Conservation (phyloP, 129 eudicot genomes). For the Sambucus nigra region DNA sequence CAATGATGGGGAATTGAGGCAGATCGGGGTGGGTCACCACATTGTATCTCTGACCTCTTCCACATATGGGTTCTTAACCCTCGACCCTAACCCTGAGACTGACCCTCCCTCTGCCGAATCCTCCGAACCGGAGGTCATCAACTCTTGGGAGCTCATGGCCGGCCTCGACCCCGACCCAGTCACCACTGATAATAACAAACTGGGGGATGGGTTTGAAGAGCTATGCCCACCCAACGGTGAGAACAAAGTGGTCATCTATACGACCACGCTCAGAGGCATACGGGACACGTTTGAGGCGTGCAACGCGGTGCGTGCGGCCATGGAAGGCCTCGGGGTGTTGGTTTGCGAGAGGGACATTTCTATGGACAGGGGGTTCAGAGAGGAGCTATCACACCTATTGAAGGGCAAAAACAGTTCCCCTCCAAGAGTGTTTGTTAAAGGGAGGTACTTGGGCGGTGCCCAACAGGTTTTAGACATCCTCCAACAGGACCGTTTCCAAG, state of each 20-base stretch:
- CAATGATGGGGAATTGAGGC: conserved; percentile 60
- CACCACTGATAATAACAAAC: conserved; percentile 20
- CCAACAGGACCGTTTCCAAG: conserved; percentile 56
- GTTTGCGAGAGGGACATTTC: conserved; percentile 77
- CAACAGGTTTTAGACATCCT: conserved; percentile 56
- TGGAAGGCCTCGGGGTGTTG: conserved; percentile 46
- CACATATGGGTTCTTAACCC: conserved; percentile 63
- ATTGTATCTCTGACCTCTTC: conserved; percentile 92
- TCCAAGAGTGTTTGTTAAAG: conserved; percentile 71
- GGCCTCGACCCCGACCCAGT: conserved; percentile 54
- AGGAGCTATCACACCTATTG: conserved; percentile 56
- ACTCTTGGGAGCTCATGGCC: conserved; percentile 91
- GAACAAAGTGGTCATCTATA: conserved; percentile 51
- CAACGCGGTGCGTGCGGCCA: conserved; percentile 62
- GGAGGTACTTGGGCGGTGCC: conserved; percentile 76
- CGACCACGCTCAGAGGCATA: conserved; percentile 67
- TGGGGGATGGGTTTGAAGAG: conserved; percentile 38
- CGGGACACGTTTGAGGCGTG: conserved; percentile 73
- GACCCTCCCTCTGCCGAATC: conserved; percentile 13
- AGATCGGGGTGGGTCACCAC: conserved; percentile 79
- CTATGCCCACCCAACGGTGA: conserved; percentile 79
- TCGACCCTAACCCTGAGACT: conserved; percentile 30
- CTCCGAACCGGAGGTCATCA: conserved; percentile 44
- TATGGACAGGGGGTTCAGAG: conserved; percentile 75
- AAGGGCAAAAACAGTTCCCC: conserved; percentile 48